A percentile compares a stretch with the other conserved stretches of the same genome.
Evolutionary conservation across 352 stramenopile species (phyloP).

Genomic region (Pythium aristosporum): DNA sequence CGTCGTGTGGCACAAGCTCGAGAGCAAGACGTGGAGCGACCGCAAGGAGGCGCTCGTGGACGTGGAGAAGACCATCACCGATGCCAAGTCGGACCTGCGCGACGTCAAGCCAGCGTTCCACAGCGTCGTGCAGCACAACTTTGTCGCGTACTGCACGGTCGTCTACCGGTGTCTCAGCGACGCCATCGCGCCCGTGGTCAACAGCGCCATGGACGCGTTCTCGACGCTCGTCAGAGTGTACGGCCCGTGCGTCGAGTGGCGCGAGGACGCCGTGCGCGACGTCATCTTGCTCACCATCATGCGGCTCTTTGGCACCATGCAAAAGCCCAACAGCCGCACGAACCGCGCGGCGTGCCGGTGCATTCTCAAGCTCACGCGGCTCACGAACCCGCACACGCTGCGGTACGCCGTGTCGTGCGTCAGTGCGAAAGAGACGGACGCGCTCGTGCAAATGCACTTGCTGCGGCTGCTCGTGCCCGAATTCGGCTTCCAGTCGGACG

Average conservation of each 20-base stretch:
- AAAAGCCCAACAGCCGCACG: constrained; percentile 76
- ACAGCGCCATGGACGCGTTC: constrained; percentile 67
- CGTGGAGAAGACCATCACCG: constrained; percentile 63
- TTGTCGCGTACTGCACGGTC: constrained; percentile 60
- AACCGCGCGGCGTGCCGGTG: constrained; percentile 74
- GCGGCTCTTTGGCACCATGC: constrained; percentile 63
- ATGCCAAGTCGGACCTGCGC: constrained; percentile 68
- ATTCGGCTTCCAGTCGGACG: constrained; percentile 74
- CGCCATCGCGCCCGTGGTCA: constrained; percentile 73
- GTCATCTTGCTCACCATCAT: constrained; percentile 64
- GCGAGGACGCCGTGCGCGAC: constrained; percentile 55
- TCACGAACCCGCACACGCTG: constrained; percentile 65
- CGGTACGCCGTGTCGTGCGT: constrained; percentile 73
- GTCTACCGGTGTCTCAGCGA: constrained; percentile 61
- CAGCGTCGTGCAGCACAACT: constrained; percentile 61
- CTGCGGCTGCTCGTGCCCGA: constrained; percentile 71
- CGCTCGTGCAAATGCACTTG: constrained; percentile 81
- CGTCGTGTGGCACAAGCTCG: constrained; percentile 72
- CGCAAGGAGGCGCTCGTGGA: constrained; percentile 78
- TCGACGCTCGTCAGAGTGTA: constrained; percentile 75
- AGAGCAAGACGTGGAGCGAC: constrained; percentile 84
- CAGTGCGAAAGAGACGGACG: constrained; percentile 65
- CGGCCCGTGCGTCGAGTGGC: constrained; percentile 72
- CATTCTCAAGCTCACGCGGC: constrained; percentile 69
- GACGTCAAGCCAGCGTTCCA: constrained; percentile 63